Evolutionary conservation across 2,329 filamentous ascomycete genomes (phyloP).

Genomic region (Coniochaeta hoffmannii): DNA sequence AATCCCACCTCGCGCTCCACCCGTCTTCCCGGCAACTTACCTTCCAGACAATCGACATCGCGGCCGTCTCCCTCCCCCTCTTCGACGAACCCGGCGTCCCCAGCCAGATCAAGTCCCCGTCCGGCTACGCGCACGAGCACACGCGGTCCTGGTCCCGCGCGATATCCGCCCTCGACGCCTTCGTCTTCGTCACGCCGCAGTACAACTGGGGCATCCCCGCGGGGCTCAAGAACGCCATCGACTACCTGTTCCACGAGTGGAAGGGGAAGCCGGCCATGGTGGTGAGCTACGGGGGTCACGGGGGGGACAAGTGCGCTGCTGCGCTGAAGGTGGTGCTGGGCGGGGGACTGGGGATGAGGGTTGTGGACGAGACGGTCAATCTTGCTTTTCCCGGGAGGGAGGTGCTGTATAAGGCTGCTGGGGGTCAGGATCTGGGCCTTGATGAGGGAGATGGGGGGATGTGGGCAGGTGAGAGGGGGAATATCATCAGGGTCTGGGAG

Average conservation of each 20-base stretch:
- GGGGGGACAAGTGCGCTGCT: slow-evolving; percentile 21
- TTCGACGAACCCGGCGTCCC: slow-evolving; percentile 26
- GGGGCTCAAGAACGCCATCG: slow-evolving; percentile 43
- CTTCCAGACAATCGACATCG: slow-evolving; percentile 21
- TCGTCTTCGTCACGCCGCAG: slow-evolving; percentile 24
- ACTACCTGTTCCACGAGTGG: slow-evolving; percentile 44
- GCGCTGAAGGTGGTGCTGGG: slow-evolving; percentile 16
- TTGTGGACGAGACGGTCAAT: slow-evolving; percentile 15
- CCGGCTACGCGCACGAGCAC: slow-evolving; percentile 24
- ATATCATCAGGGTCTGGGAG: slow-evolving; percentile 13
- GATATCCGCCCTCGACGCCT: slow-evolving; percentile 23
- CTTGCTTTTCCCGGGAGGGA: slow-evolving; percentile 15
- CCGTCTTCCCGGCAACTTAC: not conserved
- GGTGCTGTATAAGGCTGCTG: slow-evolving; percentile 4
- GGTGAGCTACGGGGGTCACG: slow-evolving; percentile 38
- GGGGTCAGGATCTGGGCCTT: slow-evolving; percentile 12
- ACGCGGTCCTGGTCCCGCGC: slow-evolving; percentile 25
- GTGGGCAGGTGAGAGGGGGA: slow-evolving; percentile 11
- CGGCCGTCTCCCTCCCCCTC: slow-evolving; percentile 24
- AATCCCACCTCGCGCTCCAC: slow-evolving; percentile 3
- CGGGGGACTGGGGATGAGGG: slow-evolving; percentile 14
- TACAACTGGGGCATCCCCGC: slow-evolving; percentile 42
- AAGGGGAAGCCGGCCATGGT: slow-evolving; percentile 37
- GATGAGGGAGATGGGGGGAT: not conserved
- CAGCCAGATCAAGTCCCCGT: slow-evolving; percentile 17